Percentiles rank a stretch among this genome's conserved stretches.
phyloP scores from a whole-genome alignment of 768 basidiomycete genomes.

The Tylopilus vinaceipallidus region DNA sequence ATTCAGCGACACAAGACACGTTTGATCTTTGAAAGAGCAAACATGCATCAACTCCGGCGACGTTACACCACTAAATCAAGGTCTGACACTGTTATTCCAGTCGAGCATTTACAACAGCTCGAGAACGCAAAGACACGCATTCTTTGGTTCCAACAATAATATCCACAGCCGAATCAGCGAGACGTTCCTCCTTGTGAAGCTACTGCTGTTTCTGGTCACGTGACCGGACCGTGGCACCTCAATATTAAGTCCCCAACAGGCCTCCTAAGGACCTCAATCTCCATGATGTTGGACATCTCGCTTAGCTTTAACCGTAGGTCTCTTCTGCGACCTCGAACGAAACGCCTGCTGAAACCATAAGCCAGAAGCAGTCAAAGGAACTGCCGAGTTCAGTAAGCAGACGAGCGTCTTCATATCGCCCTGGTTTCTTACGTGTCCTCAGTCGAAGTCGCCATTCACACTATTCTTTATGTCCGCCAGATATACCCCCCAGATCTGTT shows the following conservation, averaged over 20 bases:
- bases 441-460: slow-evolving; percentile 96
- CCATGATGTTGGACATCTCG: slow-evolving; percentile 24
- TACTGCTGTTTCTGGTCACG: too few species aligned
- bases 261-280: too few species aligned
- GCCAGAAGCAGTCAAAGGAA: slow-evolving; percentile 60
- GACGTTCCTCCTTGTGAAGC: too few species aligned
- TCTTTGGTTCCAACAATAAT: too few species aligned
- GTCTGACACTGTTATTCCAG: too few species aligned
- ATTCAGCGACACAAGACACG: background rate
- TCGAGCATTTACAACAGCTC: too few species aligned
- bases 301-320: slow-evolving; percentile 40
- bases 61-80: too few species aligned
- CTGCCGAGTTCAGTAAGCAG: slow-evolving; percentile 68
- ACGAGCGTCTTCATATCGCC: background rate
- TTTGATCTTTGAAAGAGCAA: slow-evolving; percentile 2
- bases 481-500: slow-evolving; percentile 91
- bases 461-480: slow-evolving; percentile 86
- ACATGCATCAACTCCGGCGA: slow-evolving; percentile 17
- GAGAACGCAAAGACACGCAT: too few species aligned
- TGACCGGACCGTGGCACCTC: too few species aligned
- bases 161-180: too few species aligned
- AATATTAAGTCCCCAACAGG: too few species aligned
- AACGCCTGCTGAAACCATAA: slow-evolving; percentile 10
- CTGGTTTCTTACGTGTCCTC: slow-evolving; percentile 8
- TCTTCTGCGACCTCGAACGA: background rate